Percentiles rank a stretch among this genome's conserved stretches.
Evolutionary conservation across 768 basidiomycete species (phyloP).

Genomic region (Lentinula lateritia): DNA sequence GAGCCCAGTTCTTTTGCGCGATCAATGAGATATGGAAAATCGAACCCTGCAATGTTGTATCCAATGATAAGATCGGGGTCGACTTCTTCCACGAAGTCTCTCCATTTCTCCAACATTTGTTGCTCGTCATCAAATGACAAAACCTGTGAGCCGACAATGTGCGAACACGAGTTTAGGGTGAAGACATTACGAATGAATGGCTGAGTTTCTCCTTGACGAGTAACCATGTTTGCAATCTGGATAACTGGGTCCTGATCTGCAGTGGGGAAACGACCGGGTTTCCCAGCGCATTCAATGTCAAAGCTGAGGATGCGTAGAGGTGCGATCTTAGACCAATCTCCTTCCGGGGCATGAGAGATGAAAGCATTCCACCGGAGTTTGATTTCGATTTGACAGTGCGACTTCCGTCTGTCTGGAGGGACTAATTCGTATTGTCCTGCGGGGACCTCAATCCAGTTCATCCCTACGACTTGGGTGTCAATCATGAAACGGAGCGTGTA

Average conservation of each 20-base stretch:
- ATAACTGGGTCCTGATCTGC: conserved; percentile 89
- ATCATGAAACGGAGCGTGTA: conserved; percentile 97
- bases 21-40: conserved; percentile 94
- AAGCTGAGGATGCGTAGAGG: conserved; percentile 94
- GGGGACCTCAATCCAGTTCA: conserved; percentile 98
- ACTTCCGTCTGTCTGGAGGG: conserved; percentile 46
- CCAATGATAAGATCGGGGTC: conserved; percentile 97
- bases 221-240: conserved; percentile 99
- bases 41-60: conserved; percentile 92
- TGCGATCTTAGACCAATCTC: conserved; percentile 86
- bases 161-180: conserved; percentile 87
- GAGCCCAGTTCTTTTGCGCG: conserved; percentile 80
- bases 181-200: conserved; percentile 97
- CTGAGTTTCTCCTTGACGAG: conserved; percentile 87
- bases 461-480: conserved; percentile 92
- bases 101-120: conserved; percentile 77
- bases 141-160: conserved; percentile 98
- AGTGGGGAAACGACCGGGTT: conserved; percentile 97
- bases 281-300: conserved; percentile 98
- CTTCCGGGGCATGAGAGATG: conserved; percentile 89
- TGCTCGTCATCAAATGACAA: conserved; percentile 73
- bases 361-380: conserved; percentile 77
- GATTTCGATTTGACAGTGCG: conserved; percentile 88
- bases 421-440: conserved; percentile 73
- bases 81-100: conserved; percentile 80